Evolutionary conservation across 75 land plant genomes (phyloP).

Genomic region (Pinus taeda): DNA sequence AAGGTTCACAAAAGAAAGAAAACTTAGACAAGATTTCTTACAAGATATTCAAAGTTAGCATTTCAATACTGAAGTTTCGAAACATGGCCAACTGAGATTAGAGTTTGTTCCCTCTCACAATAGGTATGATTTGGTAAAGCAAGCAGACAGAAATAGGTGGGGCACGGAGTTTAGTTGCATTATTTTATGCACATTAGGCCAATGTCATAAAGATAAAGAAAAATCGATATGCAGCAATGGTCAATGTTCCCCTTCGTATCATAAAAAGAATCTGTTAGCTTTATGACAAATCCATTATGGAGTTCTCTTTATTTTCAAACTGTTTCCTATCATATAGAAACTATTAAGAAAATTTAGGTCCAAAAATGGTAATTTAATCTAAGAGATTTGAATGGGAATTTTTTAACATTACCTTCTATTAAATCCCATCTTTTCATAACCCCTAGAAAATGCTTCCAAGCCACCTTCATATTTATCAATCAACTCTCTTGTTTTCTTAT

Average conservation of each 20-base stretch:
- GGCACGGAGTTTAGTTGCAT: neutral
- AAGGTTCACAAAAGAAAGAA: too few species aligned
- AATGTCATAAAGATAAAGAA: neutral
- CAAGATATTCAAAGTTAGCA: neutral
- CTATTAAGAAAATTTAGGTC: neutral
- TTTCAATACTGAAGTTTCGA: neutral
- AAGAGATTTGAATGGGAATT: neutral
- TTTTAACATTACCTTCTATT: conserved; percentile 57
- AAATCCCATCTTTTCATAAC: conserved; percentile 90
- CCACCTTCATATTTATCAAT: conserved; percentile 94
- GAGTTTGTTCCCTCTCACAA: neutral
- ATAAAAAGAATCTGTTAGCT: neutral
- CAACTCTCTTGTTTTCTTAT: conserved; percentile 49
- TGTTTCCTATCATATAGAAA: neutral
- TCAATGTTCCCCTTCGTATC: neutral
- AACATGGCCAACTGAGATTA: neutral
- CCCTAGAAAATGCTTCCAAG: conserved; percentile 85
- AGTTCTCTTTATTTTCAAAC: neutral
- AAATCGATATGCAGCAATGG: neutral
- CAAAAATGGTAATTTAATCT: neutral
- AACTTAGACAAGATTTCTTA: neutral
- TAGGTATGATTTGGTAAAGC: too few species aligned
- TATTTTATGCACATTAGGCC: neutral
- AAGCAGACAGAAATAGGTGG: neutral
- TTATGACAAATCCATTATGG: neutral